Evolutionary conservation across 179 eudicot genomes (phyloP).

Genomic region (Spergularia azorica): DNA sequence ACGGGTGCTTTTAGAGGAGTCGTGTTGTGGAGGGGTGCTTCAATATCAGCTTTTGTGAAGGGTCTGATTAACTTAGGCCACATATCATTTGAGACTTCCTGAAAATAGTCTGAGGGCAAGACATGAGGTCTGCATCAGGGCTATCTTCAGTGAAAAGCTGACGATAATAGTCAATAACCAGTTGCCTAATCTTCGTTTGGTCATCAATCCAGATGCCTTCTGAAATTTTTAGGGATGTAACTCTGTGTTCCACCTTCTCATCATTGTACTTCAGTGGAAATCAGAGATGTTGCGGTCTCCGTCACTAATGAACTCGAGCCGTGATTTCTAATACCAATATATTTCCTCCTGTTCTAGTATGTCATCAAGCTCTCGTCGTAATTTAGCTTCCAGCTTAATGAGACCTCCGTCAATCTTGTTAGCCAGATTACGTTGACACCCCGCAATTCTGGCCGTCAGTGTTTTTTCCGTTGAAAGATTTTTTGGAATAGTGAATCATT

Average conservation of each 20-base stretch:
- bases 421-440: neutral
- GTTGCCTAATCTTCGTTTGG: no score
- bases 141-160: no score
- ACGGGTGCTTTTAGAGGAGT: neutral
- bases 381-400: neutral
- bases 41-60: neutral
- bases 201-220: no score
- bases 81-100: no score
- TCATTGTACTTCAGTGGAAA: no score
- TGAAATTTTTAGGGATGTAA: no score
- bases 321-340: no score
- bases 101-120: neutral
- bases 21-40: neutral
- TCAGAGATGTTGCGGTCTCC: no score
- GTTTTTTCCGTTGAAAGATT: neutral
- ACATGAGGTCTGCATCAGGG: neutral
- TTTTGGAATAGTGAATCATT: neutral
- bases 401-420: neutral
- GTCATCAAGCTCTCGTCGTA: neutral
- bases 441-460: neutral
- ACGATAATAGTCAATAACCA: no score
- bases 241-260: no score
- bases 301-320: no score
- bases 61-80: neutral
- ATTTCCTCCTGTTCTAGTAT: neutral